phyloP scores from a whole-genome alignment of 441 rosid genomes.

The Daphne laureola region DNA sequence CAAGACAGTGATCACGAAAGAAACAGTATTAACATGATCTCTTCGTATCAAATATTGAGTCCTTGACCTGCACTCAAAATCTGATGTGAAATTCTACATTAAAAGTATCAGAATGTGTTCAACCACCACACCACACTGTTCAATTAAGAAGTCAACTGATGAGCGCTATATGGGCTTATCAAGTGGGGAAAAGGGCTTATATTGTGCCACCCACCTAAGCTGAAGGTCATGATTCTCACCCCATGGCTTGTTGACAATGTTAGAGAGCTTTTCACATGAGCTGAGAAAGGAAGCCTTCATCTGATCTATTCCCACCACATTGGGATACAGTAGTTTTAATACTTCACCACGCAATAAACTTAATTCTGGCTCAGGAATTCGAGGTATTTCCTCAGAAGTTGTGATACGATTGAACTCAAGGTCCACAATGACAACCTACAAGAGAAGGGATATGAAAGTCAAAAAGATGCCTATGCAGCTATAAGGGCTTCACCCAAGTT shows the following conservation, averaged over 20 bases:
- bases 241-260: constrained; percentile 79
- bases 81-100: background rate
- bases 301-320: constrained; percentile 83
- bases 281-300: constrained; percentile 52
- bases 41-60: too few species aligned
- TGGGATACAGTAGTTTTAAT: constrained; percentile 72
- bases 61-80: too few species aligned
- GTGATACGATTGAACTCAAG: constrained; percentile 83
- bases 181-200: too few species aligned
- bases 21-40: too few species aligned
- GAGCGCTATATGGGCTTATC: too few species aligned
- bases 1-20: too few species aligned
- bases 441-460: constrained; percentile 9
- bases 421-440: constrained; percentile 95
- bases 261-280: constrained; percentile 48
- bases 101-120: constrained; percentile 1
- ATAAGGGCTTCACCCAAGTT: too few species aligned
- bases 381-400: constrained; percentile 95
- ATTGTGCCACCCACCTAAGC: constrained; percentile 55
- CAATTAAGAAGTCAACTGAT: too few species aligned
- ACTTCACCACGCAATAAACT: constrained; percentile 73
- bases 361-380: constrained; percentile 92
- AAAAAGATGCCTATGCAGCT: background rate
- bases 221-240: constrained; percentile 90
- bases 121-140: background rate